phyloP scores from a whole-genome alignment of 2,329 filamentous ascomycete species.

The Rhexocercosporidium sp. region DNA sequence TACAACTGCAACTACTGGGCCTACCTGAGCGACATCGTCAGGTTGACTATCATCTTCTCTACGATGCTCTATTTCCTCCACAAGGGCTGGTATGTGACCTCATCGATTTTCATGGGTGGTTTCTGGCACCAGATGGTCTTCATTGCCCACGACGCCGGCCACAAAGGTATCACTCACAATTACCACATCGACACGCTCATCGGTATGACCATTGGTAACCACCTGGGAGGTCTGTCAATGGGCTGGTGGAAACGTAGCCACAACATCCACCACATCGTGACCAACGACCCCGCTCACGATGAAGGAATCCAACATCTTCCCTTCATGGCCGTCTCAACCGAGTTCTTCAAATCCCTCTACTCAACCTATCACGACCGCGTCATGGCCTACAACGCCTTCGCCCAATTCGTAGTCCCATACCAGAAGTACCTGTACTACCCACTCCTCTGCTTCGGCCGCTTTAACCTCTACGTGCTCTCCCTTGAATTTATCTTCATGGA shows the following conservation, averaged over 20 bases:
- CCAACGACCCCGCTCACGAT: conserved; percentile 64
- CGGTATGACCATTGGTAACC: conserved; percentile 66
- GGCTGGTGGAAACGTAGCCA: conserved; percentile 75
- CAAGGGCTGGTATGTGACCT: conserved; percentile 60
- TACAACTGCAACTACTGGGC: conserved; percentile 64
- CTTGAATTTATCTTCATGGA: conserved; percentile 67
- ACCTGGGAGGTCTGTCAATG: conserved; percentile 68
- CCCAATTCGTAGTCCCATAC: conserved; percentile 62
- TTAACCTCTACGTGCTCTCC: conserved; percentile 73
- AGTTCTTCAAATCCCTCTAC: conserved; percentile 66
- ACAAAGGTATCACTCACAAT: conserved; percentile 65
- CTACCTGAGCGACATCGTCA: conserved; percentile 62
- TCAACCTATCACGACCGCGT: conserved; percentile 68
- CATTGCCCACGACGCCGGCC: conserved; percentile 68
- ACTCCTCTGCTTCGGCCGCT: conserved; percentile 69
- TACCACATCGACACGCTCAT: conserved; percentile 64
- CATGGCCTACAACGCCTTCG: conserved; percentile 66
- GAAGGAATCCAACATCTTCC: conserved; percentile 70
- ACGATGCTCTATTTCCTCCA: conserved; percentile 53
- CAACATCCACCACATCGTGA: conserved; percentile 71
- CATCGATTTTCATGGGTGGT: conserved; percentile 62
- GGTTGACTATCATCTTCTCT: conserved; percentile 58
- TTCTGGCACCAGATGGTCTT: conserved; percentile 77
- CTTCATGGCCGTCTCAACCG: conserved; percentile 69
- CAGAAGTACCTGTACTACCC: conserved; percentile 74